Evolutionary conservation across 2,329 filamentous ascomycete species (phyloP).

Genomic region (Plenodomus tracheiphilus): DNA sequence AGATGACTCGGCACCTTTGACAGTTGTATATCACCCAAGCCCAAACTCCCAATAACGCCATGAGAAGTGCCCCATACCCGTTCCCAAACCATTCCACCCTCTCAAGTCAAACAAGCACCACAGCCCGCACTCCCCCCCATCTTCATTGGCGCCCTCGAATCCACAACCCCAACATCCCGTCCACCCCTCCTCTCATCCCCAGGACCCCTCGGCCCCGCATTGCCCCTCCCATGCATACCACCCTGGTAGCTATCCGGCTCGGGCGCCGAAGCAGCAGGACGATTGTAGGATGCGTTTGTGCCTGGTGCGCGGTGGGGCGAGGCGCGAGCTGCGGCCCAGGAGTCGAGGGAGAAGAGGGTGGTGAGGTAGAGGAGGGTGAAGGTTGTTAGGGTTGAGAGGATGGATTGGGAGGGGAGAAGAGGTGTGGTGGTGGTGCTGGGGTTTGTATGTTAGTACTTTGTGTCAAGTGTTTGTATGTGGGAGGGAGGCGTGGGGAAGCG

Average conservation of each 20-base stretch:
- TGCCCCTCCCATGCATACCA: conserved; percentile 34
- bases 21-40: too few relatives aligned
- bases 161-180: conserved; percentile 27
- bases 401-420: not conserved
- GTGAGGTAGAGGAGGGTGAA: conserved; percentile 45
- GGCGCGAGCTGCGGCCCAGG: conserved; percentile 38
- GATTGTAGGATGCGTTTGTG: conserved; percentile 23
- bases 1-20: too few relatives aligned
- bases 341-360: conserved; percentile 45
- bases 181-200: conserved; percentile 11
- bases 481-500: not conserved
- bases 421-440: not conserved
- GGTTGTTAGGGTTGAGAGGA: conserved; percentile 19
- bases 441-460: conserved; percentile 3
- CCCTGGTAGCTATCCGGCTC: conserved; percentile 34
- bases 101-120: conserved; percentile 34
- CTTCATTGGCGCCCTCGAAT: conserved; percentile 32
- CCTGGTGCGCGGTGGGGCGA: conserved; percentile 36
- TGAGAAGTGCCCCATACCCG: not conserved
- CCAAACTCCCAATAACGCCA: too few relatives aligned
- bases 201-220: conserved; percentile 17
- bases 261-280: conserved; percentile 23
- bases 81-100: not conserved
- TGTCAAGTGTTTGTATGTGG: conserved; percentile 1
- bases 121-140: conserved; percentile 31